These are phyloP conservation scores for Podospora sp. DNA, from an alignment of 495 filamentous ascomycete genomes.

Conservation along the genomic window DNA sequence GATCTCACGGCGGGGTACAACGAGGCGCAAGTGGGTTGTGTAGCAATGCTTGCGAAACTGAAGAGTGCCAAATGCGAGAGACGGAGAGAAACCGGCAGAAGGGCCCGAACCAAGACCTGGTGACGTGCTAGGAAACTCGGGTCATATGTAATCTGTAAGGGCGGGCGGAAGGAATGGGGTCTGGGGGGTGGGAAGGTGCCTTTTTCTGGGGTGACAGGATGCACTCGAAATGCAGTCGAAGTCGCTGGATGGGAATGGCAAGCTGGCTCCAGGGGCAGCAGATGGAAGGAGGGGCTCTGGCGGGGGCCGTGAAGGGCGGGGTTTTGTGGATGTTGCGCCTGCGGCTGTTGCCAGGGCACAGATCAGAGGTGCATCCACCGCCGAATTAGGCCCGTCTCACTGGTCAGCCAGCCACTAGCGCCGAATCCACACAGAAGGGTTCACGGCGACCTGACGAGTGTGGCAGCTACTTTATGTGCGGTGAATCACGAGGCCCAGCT, in stretches of 20 bases:
- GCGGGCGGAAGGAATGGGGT: constrained; percentile 2
- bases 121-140: constrained; percentile 13
- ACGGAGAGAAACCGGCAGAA: constrained; percentile 10
- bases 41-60: constrained; percentile 2
- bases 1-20: not conserved
- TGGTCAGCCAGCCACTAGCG: not conserved
- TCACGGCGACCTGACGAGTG: constrained; percentile 17
- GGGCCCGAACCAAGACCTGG: constrained; percentile 8
- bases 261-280: not conserved
- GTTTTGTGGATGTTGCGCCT: not conserved
- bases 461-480: constrained; percentile 25
- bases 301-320: constrained; percentile 17
- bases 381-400: not conserved
- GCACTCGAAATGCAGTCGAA: not conserved
- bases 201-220: not conserved
- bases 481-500: constrained; percentile 25
- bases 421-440: constrained; percentile 1
- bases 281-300: not conserved
- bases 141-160: constrained; percentile 13
- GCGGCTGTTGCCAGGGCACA: constrained; percentile 18
- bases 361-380: constrained; percentile 14
- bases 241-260: constrained; percentile 1
- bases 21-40: not conserved
- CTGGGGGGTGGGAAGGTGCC: constrained; percentile 4
- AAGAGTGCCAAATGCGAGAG: not conserved